Evolutionary conservation across 176 grass and related monocot species (phyloP).

Genomic region (Paspalum notatum): DNA sequence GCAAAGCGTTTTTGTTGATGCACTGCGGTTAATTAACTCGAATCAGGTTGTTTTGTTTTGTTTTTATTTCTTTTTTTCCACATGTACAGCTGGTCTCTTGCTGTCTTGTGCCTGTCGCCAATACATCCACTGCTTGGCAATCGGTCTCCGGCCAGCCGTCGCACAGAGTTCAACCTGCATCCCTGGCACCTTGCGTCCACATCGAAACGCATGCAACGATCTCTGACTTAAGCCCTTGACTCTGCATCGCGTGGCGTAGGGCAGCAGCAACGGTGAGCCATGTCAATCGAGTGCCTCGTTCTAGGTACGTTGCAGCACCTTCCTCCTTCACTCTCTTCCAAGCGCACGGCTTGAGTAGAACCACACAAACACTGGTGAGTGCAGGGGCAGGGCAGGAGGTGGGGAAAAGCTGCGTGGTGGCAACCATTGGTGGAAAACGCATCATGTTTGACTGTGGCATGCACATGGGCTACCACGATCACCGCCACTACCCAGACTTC

Average conservation of each 20-base stretch:
- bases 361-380: background rate
- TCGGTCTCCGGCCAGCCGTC: no score
- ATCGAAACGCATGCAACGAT: no score
- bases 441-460: slow-evolving; percentile 98
- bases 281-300: slow-evolving; percentile 92
- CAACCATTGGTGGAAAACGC: slow-evolving; percentile 68
- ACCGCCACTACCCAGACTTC: slow-evolving; percentile 77
- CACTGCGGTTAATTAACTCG: no score
- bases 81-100: no score
- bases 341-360: background rate
- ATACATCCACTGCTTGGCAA: no score
- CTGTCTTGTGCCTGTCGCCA: no score
- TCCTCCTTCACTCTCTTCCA: background rate
- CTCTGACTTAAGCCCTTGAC: background rate
- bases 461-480: slow-evolving; percentile 86
- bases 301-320: slow-evolving; percentile 49
- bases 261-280: background rate
- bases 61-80: no score
- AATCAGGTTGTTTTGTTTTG: no score
- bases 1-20: no score
- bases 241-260: no score
- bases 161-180: no score
- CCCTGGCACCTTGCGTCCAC: no score
- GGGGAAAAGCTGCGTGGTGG: slow-evolving; percentile 94
- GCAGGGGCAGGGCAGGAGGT: slow-evolving; percentile 92